Evolutionary conservation across 768 basidiomycete genomes (phyloP), one percentile per base, ranked within the genome.

Genomic region (Xerocomellus intermedius): DNA sequence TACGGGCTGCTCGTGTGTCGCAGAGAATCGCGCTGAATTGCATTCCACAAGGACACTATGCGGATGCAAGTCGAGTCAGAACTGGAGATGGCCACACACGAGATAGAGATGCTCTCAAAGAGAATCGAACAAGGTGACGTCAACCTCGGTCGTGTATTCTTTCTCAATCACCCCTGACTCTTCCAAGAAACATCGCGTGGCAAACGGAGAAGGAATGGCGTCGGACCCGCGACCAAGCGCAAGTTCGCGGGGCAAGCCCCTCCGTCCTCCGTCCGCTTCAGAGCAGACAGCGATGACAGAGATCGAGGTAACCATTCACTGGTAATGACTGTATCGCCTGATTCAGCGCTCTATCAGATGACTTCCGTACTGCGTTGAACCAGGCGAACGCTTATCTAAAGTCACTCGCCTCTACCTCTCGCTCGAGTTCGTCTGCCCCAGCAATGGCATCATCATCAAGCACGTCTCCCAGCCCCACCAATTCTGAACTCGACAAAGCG

Each of bases 31-130:
- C 26, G 53, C 47, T 66, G 39, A 62, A 56, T 43, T 37, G 42
- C 48, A 36, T 44, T 32, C 12, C 42, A 37, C 30, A 60, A 89
- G 83, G 85, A 83, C 53, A 73, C 74, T n/a, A 80, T 92, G 60
- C 81, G 89, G 35, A 68, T 74, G 19, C 81, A 89, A 74, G 89
- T 94, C 24, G 82, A 89, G 69, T 80, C 82, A 0, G 91, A 95
- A 68, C 75, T 97, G 24, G 82, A 83, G 39, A 85, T 82, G 68
- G 90, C 93, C 2, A 82, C 82, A 52, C 78, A 73, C 52, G 90
- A 86, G 72, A 95, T 96, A 28, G 80, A 79, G 28, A 69, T 77
- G 16, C 81, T 98, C 30, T 79, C 75, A 33, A 68, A 64, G 50
- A 82, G 78, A 65, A 77, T 75, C 49, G 80, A 79, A 47, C 77